Percentiles rank a stretch among this genome's conserved stretches.
These are phyloP conservation scores for Pecoramyces ruminantium DNA, from an alignment of 192 early-diverging fungal genomes.

Conservation along the genomic window DNA sequence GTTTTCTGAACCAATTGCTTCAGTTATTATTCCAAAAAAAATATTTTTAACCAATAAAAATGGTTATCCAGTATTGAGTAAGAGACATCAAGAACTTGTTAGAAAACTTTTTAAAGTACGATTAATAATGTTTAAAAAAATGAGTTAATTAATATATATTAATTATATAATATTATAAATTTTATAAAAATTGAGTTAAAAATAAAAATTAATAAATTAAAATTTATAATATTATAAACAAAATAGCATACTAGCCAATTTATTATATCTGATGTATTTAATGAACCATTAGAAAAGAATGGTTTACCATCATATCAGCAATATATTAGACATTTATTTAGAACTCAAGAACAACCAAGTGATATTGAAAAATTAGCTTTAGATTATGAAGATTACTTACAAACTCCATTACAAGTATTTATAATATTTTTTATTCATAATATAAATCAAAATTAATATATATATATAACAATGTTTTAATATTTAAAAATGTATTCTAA, in stretches of 20 bases:
- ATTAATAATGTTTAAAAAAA: neutral
- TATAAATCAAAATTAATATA: too few species aligned
- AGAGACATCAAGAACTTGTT: constrained; percentile 54
- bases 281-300: constrained; percentile 12
- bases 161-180: too few species aligned
- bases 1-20: constrained; percentile 75
- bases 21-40: constrained; percentile 48
- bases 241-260: constrained; percentile 6
- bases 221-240: neutral
- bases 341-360: constrained; percentile 33
- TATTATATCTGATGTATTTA: constrained; percentile 12
- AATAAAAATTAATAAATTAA: neutral
- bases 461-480: too few species aligned
- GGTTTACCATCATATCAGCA: constrained; percentile 42
- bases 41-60: constrained; percentile 63
- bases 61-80: constrained; percentile 76
- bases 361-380: constrained; percentile 56
- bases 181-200: too few species aligned
- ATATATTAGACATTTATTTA: constrained; percentile 62
- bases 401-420: constrained; percentile 45
- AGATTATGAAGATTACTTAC: constrained; percentile 81
- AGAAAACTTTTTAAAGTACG: constrained; percentile 13
- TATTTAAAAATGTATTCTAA: too few species aligned
- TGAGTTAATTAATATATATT: too few species aligned
- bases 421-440: too few species aligned